Base-by-base conservation (phyloP, 768 basidiomycete species). In the Boletus eberwhitei region DNA sequence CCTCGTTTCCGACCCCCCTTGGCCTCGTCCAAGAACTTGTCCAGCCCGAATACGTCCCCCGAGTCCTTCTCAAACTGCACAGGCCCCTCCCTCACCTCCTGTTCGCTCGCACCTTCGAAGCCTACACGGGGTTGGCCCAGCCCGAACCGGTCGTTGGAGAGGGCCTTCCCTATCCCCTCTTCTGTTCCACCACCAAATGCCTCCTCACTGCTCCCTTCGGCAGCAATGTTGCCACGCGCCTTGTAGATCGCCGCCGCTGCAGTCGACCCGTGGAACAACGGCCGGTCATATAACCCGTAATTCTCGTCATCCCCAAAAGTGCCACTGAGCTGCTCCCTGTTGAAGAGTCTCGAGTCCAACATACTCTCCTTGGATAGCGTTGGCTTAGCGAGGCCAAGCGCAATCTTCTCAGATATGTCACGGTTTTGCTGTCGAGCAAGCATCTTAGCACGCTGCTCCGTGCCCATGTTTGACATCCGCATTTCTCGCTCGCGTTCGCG, bases 161-260 rank as follows among this genome's bases (percentile, higher is more conserved):
- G 76, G 7, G 93, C 93, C 63, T 87, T 86, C 21, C 83, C 82
- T 66, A 98, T 95, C 34, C 97, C 96, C 62, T 98, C 94, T 65
- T 95, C 93, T 3, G 95, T 97, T 37, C 95, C 95, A 53, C 90
- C 94, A 48, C 93, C 93, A 68, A 90, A 96, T 38, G 90, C 84
- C 49, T 97, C 95, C 39, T 98, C 93, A 66, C 90, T 90, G 31
- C 86, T 90, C 48, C 67, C 67, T 51, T 69, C 67, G 59, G 90
- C 86, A 6, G 79, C 67, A 54, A 93, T 90, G 61, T 92, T 89
- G 0, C 95, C 94, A 26, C 87, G 81, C 5, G 96, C 92, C 72
- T 95, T 96, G 80, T 99, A 99, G 62, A 99, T 99, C n/a, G 97
- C 97, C n/a, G 96, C 93, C 0, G 92, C 94, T 17, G 96, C 96